Evolutionary conservation across 108 stramenopile genomes (phyloP), one percentile per base, ranked within the genome.

Genomic region (Mayamaea pseudoterrestris): DNA sequence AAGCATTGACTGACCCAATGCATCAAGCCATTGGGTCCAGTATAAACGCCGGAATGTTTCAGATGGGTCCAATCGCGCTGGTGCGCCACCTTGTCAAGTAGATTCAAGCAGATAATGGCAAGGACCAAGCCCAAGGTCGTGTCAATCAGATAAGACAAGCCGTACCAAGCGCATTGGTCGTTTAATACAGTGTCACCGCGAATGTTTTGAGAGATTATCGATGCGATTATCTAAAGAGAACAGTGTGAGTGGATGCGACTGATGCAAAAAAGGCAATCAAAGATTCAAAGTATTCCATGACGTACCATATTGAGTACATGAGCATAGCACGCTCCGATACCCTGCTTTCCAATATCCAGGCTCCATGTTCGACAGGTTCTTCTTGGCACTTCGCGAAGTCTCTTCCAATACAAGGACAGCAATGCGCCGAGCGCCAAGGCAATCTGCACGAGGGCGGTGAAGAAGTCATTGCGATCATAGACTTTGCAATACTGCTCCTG

Each of bases 81-180:
- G 30, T 76, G 73, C 32, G 85, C 83, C 32, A 83, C 26, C 16
- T 39, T 47, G 35, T 89, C 86, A 27, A 89, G 57, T 41, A 69
- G 36, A 50, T 70, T 53, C 6, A 93, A 50, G 35, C 75, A 71
- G 39, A 83, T 44, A 44, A 93, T 75, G 18, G 79, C 74, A 24
- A 93, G 50, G 5, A 74, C 57, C 22, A 93, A 58, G 22, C 91
- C 91, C 47, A 93, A 53, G 3, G 83, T 88, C 3, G 85, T 88
- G 53, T 93, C 91, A 18, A 88, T 81, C 29, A 93, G 55, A 47
- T 79, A 93, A 56, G 69, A 77, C 39, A 93, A 82, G 40, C 83
- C 91, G 46, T 93, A 93, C 91, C 91, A 93, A 1, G 91, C 91
- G 53, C 91, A 93, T 58, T 86, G 78, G 58, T 93, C 91, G 14